Conservation (phyloP, 2,329 filamentous ascomycete genomes). For the Phoma sp. region DNA sequence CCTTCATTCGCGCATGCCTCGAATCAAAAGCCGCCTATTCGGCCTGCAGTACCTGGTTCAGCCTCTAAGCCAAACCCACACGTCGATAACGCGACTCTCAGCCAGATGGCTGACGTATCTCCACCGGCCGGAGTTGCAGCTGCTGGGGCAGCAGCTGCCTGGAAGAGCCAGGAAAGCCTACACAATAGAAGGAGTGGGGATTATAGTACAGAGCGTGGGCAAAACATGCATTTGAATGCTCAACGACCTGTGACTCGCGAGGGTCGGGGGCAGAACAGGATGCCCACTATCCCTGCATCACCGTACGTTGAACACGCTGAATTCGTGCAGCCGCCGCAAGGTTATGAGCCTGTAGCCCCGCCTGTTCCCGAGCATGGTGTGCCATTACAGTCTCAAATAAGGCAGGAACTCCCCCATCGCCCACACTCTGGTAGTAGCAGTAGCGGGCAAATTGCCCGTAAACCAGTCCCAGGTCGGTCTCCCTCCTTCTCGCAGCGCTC, state of each 20-base stretch:
- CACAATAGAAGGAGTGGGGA: constrained; percentile 43
- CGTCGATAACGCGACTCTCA: constrained; percentile 80
- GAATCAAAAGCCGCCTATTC: constrained; percentile 70
- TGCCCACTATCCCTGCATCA: constrained; percentile 56
- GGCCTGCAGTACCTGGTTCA: constrained; percentile 72
- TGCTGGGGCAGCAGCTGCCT: constrained; percentile 50
- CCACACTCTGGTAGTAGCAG: constrained; percentile 36
- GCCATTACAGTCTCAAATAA: constrained; percentile 30
- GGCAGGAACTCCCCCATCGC: constrained; percentile 33
- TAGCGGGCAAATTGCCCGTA: constrained; percentile 40
- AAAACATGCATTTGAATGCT: constrained; percentile 45
- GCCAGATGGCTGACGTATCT: constrained; percentile 76
- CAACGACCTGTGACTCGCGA: constrained; percentile 64
- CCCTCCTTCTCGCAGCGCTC: constrained; percentile 45
- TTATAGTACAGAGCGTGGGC: constrained; percentile 30
- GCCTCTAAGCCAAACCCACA: constrained; percentile 81
- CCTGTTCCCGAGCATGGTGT: constrained; percentile 46
- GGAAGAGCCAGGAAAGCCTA: constrained; percentile 43
- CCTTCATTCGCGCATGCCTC: constrained; percentile 81
- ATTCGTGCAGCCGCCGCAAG: constrained; percentile 38
- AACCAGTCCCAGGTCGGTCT: constrained; percentile 52
- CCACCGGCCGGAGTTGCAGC: constrained; percentile 44
- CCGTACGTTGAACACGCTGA: constrained; percentile 51
- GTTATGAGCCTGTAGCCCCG: constrained; percentile 42
- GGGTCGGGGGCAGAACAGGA: constrained; percentile 44